phyloP scores from a whole-genome alignment of 2,329 filamentous ascomycete genomes.

The Sporothrix schenckii region DNA sequence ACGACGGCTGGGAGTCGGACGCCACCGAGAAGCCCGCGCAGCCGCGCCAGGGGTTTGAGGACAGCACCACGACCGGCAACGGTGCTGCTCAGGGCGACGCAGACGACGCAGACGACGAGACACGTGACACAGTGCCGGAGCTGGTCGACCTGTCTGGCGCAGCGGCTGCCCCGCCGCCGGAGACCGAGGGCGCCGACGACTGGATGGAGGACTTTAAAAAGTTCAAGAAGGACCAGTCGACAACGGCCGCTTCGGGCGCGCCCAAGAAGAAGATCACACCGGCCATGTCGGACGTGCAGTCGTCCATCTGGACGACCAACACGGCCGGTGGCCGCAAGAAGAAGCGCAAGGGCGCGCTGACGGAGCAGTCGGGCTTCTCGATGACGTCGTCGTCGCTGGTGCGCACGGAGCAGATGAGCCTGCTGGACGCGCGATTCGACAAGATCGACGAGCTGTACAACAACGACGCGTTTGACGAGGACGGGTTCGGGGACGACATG shows the following conservation, averaged over 20 bases:
- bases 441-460: constrained; percentile 79
- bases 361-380: constrained; percentile 86
- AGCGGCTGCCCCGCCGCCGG: not conserved
- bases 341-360: constrained; percentile 94
- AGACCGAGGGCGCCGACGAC: constrained; percentile 50
- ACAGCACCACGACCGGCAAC: not conserved
- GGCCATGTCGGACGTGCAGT: constrained; percentile 66
- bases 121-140: constrained; percentile 48
- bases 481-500: constrained; percentile 47
- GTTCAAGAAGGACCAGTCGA: constrained; percentile 74
- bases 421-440: constrained; percentile 90
- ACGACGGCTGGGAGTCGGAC: constrained; percentile 94
- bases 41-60: not conserved
- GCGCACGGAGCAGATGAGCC: constrained; percentile 81
- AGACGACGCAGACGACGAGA: constrained; percentile 45
- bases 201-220: constrained; percentile 94
- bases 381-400: constrained; percentile 97
- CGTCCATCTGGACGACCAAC: constrained; percentile 72
- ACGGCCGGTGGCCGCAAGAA: constrained; percentile 80
- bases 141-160: constrained; percentile 47
- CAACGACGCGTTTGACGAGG: constrained; percentile 50
- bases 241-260: constrained; percentile 38
- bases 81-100: not conserved
- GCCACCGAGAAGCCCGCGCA: constrained; percentile 77
- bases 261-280: constrained; percentile 44